Evolutionary conservation across 2,329 filamentous ascomycete species (phyloP).

Genomic region (Neurospora sp.): DNA sequence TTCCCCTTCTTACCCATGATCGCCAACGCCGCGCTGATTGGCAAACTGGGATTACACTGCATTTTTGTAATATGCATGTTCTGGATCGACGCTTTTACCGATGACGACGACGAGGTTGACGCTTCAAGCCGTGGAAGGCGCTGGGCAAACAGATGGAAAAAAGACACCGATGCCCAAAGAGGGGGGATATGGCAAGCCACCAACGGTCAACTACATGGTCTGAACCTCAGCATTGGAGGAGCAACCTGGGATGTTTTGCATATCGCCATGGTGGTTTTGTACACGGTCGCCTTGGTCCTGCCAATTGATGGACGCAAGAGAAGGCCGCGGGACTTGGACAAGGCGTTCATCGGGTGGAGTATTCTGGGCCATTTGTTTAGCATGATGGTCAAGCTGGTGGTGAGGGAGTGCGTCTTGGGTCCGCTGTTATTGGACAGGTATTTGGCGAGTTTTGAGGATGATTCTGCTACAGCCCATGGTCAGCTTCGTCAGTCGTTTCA

Average conservation of each 20-base stretch:
- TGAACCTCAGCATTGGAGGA: background rate
- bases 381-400: slow-evolving; percentile 5
- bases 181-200: background rate
- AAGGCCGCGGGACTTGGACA: slow-evolving; percentile 2
- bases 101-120: background rate
- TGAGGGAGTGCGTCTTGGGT: slow-evolving; percentile 6
- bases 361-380: slow-evolving; percentile 10
- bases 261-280: slow-evolving; percentile 8
- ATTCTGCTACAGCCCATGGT: background rate
- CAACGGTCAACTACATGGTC: background rate
- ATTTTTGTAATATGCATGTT: slow-evolving; percentile 14
- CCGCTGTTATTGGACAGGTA: slow-evolving; percentile 12
- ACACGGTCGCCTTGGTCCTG: slow-evolving; percentile 4
- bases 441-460: slow-evolving; percentile 9
- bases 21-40: slow-evolving; percentile 8
- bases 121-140: background rate
- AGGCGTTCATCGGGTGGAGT: slow-evolving; percentile 13
- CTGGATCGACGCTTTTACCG: background rate
- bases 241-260: slow-evolving; percentile 13
- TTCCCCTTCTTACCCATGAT: slow-evolving; percentile 7
- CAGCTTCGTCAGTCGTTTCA: background rate
- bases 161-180: background rate
- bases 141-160: background rate
- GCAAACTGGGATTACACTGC: slow-evolving; percentile 12
- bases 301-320: background rate